Percentiles rank a stretch among this genome's conserved stretches.
Evolutionary conservation across 2,329 filamentous ascomycete genomes (phyloP).

Genomic region (Fusarium fujikuroi): DNA sequence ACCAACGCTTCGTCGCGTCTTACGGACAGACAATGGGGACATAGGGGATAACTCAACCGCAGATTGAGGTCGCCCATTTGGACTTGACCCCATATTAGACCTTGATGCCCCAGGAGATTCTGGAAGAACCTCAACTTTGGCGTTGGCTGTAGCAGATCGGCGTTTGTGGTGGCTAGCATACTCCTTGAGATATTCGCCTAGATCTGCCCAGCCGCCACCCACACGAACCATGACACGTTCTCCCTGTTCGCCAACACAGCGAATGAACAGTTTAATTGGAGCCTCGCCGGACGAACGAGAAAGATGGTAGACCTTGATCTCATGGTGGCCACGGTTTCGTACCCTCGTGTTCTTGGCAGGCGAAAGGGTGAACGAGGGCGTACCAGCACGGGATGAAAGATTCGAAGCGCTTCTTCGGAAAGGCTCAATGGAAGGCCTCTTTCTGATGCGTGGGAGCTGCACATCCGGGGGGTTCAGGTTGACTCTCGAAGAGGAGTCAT

Average conservation of each 20-base stretch:
- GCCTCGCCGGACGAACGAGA: slow-evolving; percentile 84
- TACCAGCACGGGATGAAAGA: slow-evolving; percentile 66
- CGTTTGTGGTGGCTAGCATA: slow-evolving; percentile 92
- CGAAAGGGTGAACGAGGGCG: slow-evolving; percentile 75
- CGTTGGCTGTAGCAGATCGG: slow-evolving; percentile 62
- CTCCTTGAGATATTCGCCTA: slow-evolving; percentile 93
- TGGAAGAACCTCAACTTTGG: slow-evolving; percentile 66
- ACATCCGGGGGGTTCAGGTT: slow-evolving; percentile 70
- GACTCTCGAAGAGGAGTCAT: slow-evolving; percentile 57
- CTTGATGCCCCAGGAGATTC: slow-evolving; percentile 44
- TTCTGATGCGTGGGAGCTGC: slow-evolving; percentile 60
- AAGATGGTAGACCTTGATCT: slow-evolving; percentile 93
- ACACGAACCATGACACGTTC: slow-evolving; percentile 98
- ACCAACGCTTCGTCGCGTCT: slow-evolving; percentile 61
- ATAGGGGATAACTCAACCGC: slow-evolving; percentile 53
- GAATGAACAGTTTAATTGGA: slow-evolving; percentile 94
- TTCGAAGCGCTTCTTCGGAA: slow-evolving; percentile 62
- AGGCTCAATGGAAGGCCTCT: slow-evolving; percentile 56
- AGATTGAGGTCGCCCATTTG: slow-evolving; percentile 54
- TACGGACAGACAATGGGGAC: slow-evolving; percentile 65
- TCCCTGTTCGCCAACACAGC: slow-evolving; percentile 87
- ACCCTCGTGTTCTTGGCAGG: slow-evolving; percentile 67
- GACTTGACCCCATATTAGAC: slow-evolving; percentile 54
- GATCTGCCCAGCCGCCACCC: slow-evolving; percentile 96
- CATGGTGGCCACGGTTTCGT: slow-evolving; percentile 67